A percentile compares a stretch with the other conserved stretches of the same genome.
phyloP scores from a whole-genome alignment of 345 rosid genomes.

The Isatis tinctoria region DNA sequence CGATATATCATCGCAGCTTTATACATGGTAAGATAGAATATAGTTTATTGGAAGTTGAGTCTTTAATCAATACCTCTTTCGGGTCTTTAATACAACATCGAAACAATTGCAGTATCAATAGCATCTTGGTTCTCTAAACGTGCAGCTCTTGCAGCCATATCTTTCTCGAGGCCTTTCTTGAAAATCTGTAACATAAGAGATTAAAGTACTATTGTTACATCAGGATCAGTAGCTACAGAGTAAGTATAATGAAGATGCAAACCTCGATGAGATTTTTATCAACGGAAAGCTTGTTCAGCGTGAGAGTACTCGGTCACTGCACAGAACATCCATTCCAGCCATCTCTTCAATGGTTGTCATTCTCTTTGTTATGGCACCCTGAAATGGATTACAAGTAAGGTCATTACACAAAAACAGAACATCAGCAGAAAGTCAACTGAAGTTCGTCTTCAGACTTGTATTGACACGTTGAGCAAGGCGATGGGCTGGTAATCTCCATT shows the following conservation, averaged over 20 bases:
- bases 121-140: slow-evolving; percentile 96
- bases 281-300: slow-evolving; percentile 88
- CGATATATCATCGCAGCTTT: too few relatives aligned
- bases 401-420: background rate
- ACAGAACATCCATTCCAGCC: slow-evolving; percentile 97
- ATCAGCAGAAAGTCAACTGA: background rate
- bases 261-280: slow-evolving; percentile 85
- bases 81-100: slow-evolving; percentile 88
- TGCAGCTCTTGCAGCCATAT: slow-evolving; percentile 87
- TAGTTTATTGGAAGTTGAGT: background rate
- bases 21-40: background rate
- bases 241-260: background rate
- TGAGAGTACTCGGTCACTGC: slow-evolving; percentile 82
- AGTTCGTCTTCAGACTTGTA: background rate
- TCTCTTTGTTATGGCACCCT: slow-evolving; percentile 93
- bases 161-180: slow-evolving; percentile 53
- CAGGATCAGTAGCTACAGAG: background rate
- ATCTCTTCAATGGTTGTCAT: slow-evolving; percentile 98
- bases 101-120: slow-evolving; percentile 79
- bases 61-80: slow-evolving; percentile 66
- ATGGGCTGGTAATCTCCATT: slow-evolving; percentile 93
- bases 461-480: slow-evolving; percentile 73
- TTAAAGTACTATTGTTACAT: background rate
- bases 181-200: slow-evolving; percentile 47
- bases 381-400: background rate